Evolutionary conservation across 257 asterid genomes (phyloP).

Genomic region (Dorcoceras hygrometricum): DNA sequence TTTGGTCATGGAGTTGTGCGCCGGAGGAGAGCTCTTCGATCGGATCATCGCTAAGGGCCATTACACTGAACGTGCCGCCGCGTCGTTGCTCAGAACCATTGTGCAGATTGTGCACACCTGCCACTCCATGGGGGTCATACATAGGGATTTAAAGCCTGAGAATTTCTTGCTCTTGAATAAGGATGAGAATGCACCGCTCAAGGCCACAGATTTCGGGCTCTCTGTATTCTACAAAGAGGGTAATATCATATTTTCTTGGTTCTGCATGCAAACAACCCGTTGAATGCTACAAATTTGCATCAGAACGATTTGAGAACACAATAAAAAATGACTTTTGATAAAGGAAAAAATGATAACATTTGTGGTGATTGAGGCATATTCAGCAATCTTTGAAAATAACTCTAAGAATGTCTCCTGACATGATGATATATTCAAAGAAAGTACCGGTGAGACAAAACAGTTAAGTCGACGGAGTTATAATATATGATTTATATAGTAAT

Average conservation of each 20-base stretch:
- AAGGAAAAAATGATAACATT: neutral
- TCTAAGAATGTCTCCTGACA: too few relatives aligned
- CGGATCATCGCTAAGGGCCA: constrained; percentile 60
- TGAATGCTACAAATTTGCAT: neutral
- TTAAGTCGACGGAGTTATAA: too few relatives aligned
- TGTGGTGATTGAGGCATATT: neutral
- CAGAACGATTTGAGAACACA: neutral
- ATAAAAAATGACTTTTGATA: neutral
- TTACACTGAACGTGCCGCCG: constrained; percentile 63
- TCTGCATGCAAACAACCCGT: neutral
- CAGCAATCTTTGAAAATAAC: neutral
- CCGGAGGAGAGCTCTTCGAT: constrained; percentile 67
- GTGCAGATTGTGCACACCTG: constrained; percentile 62
- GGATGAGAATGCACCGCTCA: constrained; percentile 57
- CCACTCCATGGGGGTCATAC: constrained; percentile 68
- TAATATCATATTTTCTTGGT: neutral
- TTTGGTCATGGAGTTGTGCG: constrained; percentile 61
- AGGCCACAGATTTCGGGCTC: constrained; percentile 68
- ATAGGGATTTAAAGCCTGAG: constrained; percentile 66
- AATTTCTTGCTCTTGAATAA: constrained; percentile 56
- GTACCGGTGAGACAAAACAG: neutral
- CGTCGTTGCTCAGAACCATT: constrained; percentile 58
- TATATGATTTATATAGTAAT: too few relatives aligned
- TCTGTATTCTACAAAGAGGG: constrained; percentile 68
- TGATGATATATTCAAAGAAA: neutral